These are phyloP conservation scores for Sphaceloma murrayae DNA, from an alignment of 2,329 filamentous ascomycete genomes.

Conservation along the genomic window DNA sequence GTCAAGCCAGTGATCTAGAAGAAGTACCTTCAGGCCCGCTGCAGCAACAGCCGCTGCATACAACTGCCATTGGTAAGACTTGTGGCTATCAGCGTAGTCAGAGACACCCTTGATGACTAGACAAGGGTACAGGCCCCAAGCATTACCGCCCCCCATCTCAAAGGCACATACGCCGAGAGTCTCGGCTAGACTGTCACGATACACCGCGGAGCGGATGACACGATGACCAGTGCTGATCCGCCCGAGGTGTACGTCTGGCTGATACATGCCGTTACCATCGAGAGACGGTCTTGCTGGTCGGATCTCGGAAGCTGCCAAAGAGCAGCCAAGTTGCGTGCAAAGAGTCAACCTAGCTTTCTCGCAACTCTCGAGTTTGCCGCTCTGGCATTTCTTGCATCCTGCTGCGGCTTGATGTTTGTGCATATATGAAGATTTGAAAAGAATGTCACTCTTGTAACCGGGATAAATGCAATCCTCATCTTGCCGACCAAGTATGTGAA, in stretches of 20 bases:
- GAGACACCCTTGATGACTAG: slow-evolving; percentile 18
- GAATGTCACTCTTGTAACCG: background rate
- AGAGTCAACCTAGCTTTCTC: slow-evolving; percentile 21
- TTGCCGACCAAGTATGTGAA: no score
- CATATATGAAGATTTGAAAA: background rate
- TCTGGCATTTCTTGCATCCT: slow-evolving; percentile 19
- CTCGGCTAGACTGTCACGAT: slow-evolving; percentile 4
- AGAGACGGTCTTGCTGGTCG: background rate
- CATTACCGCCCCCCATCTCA: slow-evolving; percentile 20
- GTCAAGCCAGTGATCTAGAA: no score
- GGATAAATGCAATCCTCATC: background rate
- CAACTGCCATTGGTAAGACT: slow-evolving; percentile 18
- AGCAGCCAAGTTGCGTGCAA: slow-evolving; percentile 20
- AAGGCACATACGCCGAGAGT: slow-evolving; percentile 11
- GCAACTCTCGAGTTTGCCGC: background rate
- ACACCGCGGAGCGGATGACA: slow-evolving; percentile 9
- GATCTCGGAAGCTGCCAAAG: slow-evolving; percentile 20
- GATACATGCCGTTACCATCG: background rate
- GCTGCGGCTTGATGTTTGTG: background rate
- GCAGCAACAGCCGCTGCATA: slow-evolving; percentile 19
- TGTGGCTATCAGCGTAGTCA: slow-evolving; percentile 19
- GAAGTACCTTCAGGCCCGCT: slow-evolving; percentile 15
- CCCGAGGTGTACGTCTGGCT: slow-evolving; percentile 11
- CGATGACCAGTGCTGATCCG: background rate
- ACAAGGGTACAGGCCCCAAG: slow-evolving; percentile 16